Evolutionary conservation across 2,329 filamentous ascomycete genomes (phyloP).

Genomic region (Chalaropsis ovoidea): DNA sequence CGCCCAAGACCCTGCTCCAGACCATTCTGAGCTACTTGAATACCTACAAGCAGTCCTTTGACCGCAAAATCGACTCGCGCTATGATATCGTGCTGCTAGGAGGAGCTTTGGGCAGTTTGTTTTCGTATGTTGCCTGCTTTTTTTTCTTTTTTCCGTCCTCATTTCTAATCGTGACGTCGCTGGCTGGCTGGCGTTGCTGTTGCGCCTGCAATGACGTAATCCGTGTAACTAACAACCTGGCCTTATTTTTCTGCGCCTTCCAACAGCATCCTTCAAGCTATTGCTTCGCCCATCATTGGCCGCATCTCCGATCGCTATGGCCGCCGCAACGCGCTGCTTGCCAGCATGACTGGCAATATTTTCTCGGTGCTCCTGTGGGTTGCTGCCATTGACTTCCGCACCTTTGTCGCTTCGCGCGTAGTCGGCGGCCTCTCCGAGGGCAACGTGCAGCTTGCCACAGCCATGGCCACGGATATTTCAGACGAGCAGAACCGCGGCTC

Average conservation of each 20-base stretch:
- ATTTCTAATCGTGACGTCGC: not conserved
- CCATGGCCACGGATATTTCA: conserved; percentile 92
- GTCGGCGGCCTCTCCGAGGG: conserved; percentile 92
- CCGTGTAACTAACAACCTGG: not conserved
- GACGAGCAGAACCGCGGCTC: conserved; percentile 73
- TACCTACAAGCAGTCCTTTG: conserved; percentile 87
- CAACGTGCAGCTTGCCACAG: conserved; percentile 90
- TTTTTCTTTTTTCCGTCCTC: not conserved
- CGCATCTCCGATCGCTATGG: conserved; percentile 80
- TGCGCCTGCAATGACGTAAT: not conserved
- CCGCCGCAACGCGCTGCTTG: conserved; percentile 73
- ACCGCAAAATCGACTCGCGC: conserved; percentile 82
- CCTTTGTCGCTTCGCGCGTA: conserved; percentile 84
- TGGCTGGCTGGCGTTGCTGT: too few species aligned
- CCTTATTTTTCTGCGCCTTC: not conserved
- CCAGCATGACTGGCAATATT: conserved; percentile 88
- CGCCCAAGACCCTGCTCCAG: conserved; percentile 59
- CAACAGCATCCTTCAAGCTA: conserved; percentile 69
- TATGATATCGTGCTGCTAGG: conserved; percentile 96
- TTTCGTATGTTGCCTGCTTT: conserved; percentile 45
- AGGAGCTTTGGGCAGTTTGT: conserved; percentile 84
- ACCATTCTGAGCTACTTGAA: conserved; percentile 75
- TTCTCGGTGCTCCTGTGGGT: conserved; percentile 92
- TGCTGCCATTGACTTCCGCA: conserved; percentile 83
- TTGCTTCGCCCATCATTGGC: conserved; percentile 87